Base-by-base conservation (phyloP, 306 rosid species). In the Nissolia schottii region DNA sequence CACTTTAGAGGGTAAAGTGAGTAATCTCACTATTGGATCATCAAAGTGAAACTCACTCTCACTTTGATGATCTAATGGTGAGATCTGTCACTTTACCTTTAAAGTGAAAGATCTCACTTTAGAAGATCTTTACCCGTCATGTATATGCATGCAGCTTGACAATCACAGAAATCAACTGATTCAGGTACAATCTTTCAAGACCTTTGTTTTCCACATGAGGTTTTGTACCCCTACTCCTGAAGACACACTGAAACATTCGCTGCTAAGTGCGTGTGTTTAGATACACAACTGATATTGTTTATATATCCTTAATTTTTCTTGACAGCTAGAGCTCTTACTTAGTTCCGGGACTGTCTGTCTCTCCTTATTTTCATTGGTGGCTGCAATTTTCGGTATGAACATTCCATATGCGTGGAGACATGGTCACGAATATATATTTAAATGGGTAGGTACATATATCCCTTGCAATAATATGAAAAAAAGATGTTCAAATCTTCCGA, bases 301-400 rank as follows among this genome's bases (percentile, higher is more conserved):
- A n/a, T n/a, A n/a, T n/a, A 54, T 48, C n/a, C 15, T 54, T n/a
- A n/a, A n/a, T n/a, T 51, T 20, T 58, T 16, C 32, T 63, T 77
- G 63, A 76, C 94, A 90, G 96, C 81, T 90, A 63, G 96, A 90
- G 85, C 86, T 90, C 43, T 86, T 90, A 74, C 83, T 90, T 37
- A 83, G 94, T 76, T 87, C 92, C 6, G 96, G 88, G 53, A 88
- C 96, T 58, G 94, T 90, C 7, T 86, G 84, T 61, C 35, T 86
- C 38, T 86, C 96, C 61, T 31, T 90, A 40, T 90, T 73, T 74
- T 90, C 96, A 29, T 71, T 88, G 85, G 94, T 88, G 77, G 90
- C 88, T 16, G 97, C 97, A 64, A 88, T 91, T 60, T 91, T 91
- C 80, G 97, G 97, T 41, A 88, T 88, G 94, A 91, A 91, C 83